Evolutionary conservation across 768 basidiomycete genomes (phyloP), one percentile per base, ranked within the genome.

Genomic region (Neoboletus magnificus): DNA sequence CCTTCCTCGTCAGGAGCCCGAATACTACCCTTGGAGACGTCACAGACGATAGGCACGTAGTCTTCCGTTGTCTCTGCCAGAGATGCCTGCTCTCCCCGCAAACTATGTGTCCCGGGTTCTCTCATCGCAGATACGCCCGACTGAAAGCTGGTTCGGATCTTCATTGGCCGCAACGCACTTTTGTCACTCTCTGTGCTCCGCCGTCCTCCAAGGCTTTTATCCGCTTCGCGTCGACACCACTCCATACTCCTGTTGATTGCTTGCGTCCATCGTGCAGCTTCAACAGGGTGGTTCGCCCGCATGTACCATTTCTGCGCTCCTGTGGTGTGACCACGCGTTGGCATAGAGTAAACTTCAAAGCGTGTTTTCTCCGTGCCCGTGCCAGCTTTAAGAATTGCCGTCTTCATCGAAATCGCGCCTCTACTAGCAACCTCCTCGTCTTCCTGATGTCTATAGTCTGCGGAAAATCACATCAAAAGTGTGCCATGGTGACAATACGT

Each of bases 361-460:
- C 91, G 85, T 20, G 85, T 76, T 47, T 85, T 82, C 58, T 89
- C 85, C 27, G 70, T 63, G 37, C 77, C 70, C 8, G 77, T 62
- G 12, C 81, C 76, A 18, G 76, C 58, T 62, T 83, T 86, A 20
- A 94, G 72, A 5, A 79, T 72, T 1, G 92, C 93, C 1, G 80
- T 86, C 62, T 84, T 86, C 86, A 97, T 90, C 3, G 87, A 83
- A 60, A 98, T 93, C 0, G 92, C 87, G 1, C 95, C 95, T 20
- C 95, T 81, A 46, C 86, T 86, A 0, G 93, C 85, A 30, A 93
- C 76, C 9, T 82, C 81, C 72, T 98, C 94, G 66, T 98, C 95
- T 59, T 92, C 91, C 66, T 93, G 90, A 61, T 89, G 86, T 18
- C 89, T 86, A 67, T 91, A 97, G 70, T 93, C 89, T 71, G 15